Evolutionary conservation across 345 rosid species (phyloP).

Genomic region (Linum lewisii): DNA sequence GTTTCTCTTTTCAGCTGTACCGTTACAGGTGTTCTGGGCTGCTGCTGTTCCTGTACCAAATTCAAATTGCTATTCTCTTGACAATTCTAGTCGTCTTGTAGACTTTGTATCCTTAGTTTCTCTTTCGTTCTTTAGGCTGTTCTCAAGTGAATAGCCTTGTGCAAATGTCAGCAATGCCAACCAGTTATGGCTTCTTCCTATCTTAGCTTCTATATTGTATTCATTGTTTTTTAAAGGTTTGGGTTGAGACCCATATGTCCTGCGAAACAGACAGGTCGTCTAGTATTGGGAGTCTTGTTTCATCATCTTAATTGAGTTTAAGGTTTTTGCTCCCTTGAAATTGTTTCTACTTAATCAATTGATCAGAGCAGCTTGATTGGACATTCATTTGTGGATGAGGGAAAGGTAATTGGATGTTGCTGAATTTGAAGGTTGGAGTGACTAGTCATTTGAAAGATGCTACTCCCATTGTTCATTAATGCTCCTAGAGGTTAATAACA

Average conservation of each 20-base stretch:
- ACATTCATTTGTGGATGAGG: constrained; percentile 43
- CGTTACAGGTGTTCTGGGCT: constrained; percentile 25
- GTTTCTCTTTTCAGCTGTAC: constrained; percentile 30
- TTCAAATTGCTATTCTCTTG: constrained; percentile 72
- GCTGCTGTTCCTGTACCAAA: constrained; percentile 48
- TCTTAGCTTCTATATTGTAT: neutral
- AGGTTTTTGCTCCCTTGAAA: constrained; percentile 6
- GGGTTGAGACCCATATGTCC: neutral
- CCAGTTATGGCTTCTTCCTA: no score
- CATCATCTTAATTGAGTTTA: no score
- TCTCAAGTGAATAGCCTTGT: neutral
- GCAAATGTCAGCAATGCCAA: no score
- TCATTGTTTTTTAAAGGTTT: no score
- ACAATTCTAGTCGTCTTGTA: constrained; percentile 77
- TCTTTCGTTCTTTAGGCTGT: neutral
- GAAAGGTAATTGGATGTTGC: constrained; percentile 35
- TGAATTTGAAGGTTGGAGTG: neutral
- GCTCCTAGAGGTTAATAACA: neutral
- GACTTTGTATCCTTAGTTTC: constrained; percentile 80
- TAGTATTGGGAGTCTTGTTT: no score
- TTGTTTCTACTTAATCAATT: constrained; percentile 33
- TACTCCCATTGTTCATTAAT: neutral
- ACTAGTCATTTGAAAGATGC: neutral
- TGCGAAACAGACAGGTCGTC: neutral
- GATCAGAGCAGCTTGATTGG: constrained; percentile 73